phyloP scores from a whole-genome alignment of 108 stramenopile genomes.

The Nitzschia palea region DNA sequence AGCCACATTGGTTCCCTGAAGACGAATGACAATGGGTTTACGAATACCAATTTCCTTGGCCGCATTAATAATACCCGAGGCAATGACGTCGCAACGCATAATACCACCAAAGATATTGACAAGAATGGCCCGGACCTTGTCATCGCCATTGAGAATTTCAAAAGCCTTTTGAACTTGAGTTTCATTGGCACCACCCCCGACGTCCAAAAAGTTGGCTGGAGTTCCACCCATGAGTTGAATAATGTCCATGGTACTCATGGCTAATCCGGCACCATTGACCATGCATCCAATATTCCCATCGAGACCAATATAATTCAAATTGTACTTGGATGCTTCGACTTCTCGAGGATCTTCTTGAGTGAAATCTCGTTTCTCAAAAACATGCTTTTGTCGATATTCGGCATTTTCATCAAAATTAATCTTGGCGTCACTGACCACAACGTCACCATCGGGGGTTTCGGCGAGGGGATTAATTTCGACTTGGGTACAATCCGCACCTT shows the following conservation, averaged over 20 bases:
- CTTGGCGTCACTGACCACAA: constrained; percentile 90
- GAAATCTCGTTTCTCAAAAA: constrained; percentile 74
- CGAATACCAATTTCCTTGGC: constrained; percentile 78
- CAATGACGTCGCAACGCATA: constrained; percentile 96
- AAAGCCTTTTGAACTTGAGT: constrained; percentile 79
- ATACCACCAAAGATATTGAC: constrained; percentile 98
- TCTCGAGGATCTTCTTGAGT: constrained; percentile 90
- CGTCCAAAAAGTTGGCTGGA: constrained; percentile 97
- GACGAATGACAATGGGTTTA: constrained; percentile 88
- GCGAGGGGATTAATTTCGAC: constrained; percentile 95
- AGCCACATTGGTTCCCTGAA: constrained; percentile 94
- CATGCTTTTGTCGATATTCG: constrained; percentile 73
- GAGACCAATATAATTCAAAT: constrained; percentile 97
- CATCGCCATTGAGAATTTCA: constrained; percentile 73
- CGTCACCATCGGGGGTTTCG: constrained; percentile 56
- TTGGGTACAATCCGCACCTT: constrained; percentile 79
- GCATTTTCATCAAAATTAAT: constrained; percentile 94
- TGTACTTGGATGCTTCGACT: constrained; percentile 76
- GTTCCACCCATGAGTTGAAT: constrained; percentile 91
- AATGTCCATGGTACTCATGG: constrained; percentile 97
- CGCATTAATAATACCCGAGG: constrained; percentile 86
- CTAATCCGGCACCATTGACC: constrained; percentile 97
- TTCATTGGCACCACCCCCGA: constrained; percentile 85
- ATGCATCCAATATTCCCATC: constrained; percentile 97
- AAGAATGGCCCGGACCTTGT: constrained; percentile 80